Evolutionary conservation across 202 grass and related monocot species (phyloP), one percentile per base, ranked within the genome.

Genomic region (Digitaria exilis): DNA sequence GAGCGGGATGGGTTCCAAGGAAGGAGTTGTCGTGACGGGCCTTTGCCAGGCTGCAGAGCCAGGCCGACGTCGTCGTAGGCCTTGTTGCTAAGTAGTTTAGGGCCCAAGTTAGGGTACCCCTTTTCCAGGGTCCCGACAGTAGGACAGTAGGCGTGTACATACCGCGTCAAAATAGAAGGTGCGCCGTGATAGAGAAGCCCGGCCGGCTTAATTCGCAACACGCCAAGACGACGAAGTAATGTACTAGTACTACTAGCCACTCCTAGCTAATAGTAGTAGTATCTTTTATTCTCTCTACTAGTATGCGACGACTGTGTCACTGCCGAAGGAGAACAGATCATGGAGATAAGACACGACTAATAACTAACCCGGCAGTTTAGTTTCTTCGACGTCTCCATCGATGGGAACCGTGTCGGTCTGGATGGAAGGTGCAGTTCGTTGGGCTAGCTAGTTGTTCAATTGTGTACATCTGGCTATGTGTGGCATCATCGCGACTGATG

Each of bases 401-500:
- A 66, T 66, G 16, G 15, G 7, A 21, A 11, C 0, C 22, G 25
- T 16, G 26, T 48, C 43, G 31, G 35, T 37, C 37, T 39, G 37
- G 37, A 18, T 17, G 43, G 62, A 21, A 64, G 61, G 18, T 64
- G 61, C 60, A 64, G 69, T 37, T 73, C 1, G 55, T n/a, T 83
- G 50, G 80, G 45, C 45, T 52, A 50, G 69, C 45, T 49, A 56
- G 71, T 51, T 62, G 80, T 76, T 49, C 29, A 69, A 19, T 28
- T 5, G 64, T 37, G 71, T 16, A 56, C 45, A 48, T 19, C 18
- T 69, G 2, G 2, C 10, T 21, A 11, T 37, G 18, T n/a, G 12
- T 41, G 12, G 19, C 35, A 39, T 39, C 48, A 50, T 50, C 16
- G 48, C 39, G n/a, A 41, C 34, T 13, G 64, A 6, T 13, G 64